Percentiles rank a stretch among this genome's conserved stretches.
phyloP scores from a whole-genome alignment of 2,329 filamentous ascomycete genomes.

The Exophiala spinifera region DNA sequence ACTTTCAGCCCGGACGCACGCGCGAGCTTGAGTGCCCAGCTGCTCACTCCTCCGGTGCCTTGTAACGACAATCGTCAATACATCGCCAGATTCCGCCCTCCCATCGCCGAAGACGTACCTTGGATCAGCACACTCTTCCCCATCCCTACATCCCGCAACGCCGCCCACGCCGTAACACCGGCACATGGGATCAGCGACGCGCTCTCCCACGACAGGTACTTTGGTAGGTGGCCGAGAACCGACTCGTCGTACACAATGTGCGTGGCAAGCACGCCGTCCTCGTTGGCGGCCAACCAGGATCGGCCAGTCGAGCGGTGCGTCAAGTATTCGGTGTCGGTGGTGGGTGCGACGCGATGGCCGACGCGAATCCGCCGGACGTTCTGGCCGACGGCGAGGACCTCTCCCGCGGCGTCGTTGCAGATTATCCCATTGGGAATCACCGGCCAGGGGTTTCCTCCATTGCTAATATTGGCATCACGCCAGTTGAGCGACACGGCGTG shows the following conservation, averaged over 20 bases:
- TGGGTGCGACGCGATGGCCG: slow-evolving; percentile 40
- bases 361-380: slow-evolving; percentile 34
- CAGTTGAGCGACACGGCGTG: slow-evolving; percentile 55
- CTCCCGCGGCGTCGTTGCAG: slow-evolving; percentile 43
- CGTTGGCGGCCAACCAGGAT: slow-evolving; percentile 46
- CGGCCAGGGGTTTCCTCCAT: slow-evolving; percentile 43
- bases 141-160: slow-evolving; percentile 39
- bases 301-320: slow-evolving; percentile 37
- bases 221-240: slow-evolving; percentile 37
- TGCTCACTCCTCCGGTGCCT: slow-evolving; percentile 38
- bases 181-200: slow-evolving; percentile 44
- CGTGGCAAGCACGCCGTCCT: slow-evolving; percentile 44
- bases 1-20: slow-evolving; percentile 35
- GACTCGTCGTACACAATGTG: slow-evolving; percentile 44
- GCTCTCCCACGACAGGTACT: slow-evolving; percentile 37
- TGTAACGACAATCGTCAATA: too few species aligned
- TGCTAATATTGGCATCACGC: slow-evolving; percentile 47
- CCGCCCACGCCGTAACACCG: slow-evolving; percentile 46
- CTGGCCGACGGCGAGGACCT: slow-evolving; percentile 40
- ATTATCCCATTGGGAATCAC: slow-evolving; percentile 34
- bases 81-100: too few species aligned
- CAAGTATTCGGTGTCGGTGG: slow-evolving; percentile 40
- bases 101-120: slow-evolving; percentile 36
- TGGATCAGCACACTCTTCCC: slow-evolving; percentile 46
- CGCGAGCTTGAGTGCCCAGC: slow-evolving; percentile 38